These are phyloP conservation scores for Candida multigemmis DNA, from an alignment of 805 yeast species.

Conservation along the genomic window DNA sequence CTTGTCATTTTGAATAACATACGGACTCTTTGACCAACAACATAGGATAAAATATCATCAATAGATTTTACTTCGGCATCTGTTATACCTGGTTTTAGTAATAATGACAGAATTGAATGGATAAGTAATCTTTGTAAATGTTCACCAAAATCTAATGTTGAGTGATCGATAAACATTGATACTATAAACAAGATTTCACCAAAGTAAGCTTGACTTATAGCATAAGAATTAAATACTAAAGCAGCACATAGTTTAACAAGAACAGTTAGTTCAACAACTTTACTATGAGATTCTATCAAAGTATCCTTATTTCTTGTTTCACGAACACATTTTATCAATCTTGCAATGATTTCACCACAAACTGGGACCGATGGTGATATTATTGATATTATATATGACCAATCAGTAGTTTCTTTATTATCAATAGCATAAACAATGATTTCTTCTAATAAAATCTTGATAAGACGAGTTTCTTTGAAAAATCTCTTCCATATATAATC, in stretches of 20 bases:
- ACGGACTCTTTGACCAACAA: constrained; percentile 56
- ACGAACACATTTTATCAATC: constrained; percentile 47
- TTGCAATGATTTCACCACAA: constrained; percentile 52
- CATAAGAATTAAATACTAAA: constrained; percentile 60
- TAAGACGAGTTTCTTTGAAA: constrained; percentile 51
- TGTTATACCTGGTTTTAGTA: constrained; percentile 46
- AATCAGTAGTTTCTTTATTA: constrained; percentile 61
- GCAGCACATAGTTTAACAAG: constrained; percentile 55
- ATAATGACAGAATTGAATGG: constrained; percentile 62
- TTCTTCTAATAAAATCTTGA: constrained; percentile 58
- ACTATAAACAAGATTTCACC: constrained; percentile 67
- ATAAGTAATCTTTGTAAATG: constrained; percentile 53
- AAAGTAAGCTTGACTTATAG: constrained; percentile 52
- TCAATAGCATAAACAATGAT: constrained; percentile 67
- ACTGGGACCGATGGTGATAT: constrained; percentile 69
- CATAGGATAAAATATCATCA: constrained; percentile 35
- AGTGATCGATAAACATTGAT: constrained; percentile 48
- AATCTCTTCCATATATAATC: constrained; percentile 61
- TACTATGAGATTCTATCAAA: constrained; percentile 29
- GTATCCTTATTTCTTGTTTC: constrained; percentile 37
- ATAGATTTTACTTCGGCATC: constrained; percentile 28
- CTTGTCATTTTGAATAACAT: constrained; percentile 65
- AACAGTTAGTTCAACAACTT: constrained; percentile 66
- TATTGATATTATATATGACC: constrained; percentile 56
- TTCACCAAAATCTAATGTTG: constrained; percentile 46